These are phyloP conservation scores for Tricholoma matsutake DNA, from an alignment of 768 basidiomycete species.

Conservation along the genomic window DNA sequence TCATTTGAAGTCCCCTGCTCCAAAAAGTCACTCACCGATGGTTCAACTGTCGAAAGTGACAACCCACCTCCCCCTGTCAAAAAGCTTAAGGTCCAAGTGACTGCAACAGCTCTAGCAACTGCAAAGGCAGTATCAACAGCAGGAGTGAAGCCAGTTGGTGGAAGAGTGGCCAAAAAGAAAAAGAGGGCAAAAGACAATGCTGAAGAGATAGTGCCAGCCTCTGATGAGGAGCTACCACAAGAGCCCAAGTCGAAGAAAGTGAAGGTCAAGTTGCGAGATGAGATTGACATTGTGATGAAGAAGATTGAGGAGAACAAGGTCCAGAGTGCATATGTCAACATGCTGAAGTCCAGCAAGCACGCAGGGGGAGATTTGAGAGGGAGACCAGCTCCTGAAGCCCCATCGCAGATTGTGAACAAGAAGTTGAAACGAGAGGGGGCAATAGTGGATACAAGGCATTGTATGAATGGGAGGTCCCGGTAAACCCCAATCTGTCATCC, in stretches of 20 bases:
- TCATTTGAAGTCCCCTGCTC: not conserved
- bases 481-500: no score
- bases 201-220: not conserved
- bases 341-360: not conserved
- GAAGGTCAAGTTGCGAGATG: not conserved
- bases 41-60: not conserved
- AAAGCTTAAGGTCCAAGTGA: not conserved
- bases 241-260: not conserved
- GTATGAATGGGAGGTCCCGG: not conserved
- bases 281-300: not conserved
- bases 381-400: not conserved
- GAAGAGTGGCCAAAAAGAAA: no score
- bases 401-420: not conserved
- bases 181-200: not conserved
- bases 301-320: not conserved
- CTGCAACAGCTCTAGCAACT: no score
- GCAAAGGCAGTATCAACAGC: no score
- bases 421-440: not conserved
- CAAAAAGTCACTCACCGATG: not conserved
- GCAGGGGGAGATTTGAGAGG: not conserved
- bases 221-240: not conserved
- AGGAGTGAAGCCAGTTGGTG: no score
- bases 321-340: not conserved
- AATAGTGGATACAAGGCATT: not conserved
- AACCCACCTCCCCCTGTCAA: not conserved